Evolutionary conservation across 768 basidiomycete species (phyloP), one percentile per base, ranked within the genome.

Genomic region (Boletellus ananiceps): DNA sequence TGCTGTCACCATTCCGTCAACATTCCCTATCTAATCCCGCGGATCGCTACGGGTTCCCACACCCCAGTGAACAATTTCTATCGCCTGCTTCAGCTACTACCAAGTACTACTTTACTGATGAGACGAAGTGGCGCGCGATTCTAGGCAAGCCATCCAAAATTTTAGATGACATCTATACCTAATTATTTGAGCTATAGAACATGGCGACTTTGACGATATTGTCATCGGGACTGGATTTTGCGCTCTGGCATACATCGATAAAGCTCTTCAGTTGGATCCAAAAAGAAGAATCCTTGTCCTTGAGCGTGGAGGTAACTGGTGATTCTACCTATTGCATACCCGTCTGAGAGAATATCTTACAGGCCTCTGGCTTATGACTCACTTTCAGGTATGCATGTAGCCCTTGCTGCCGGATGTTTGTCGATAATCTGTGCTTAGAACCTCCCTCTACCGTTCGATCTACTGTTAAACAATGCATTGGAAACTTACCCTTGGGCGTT

Each of bases 181-280:
- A 19, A 43, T 19, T 8, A 15, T 43, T 39, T 11, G n/a, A 8
- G 31, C 27, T 14, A 6, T 29, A 54, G 54, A 51, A 29, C 25
- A 47, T 18, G 50, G 46, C 3, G 25, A 44, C 12, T 55, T 51
- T 7, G 54, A 55, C 12, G 50, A 55, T 29, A 45, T 55, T 27
- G 50, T 55, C 12, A 19, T 43, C 16, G 54, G 54, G 18, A 55
- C 49, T 14, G 50, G 54, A 15, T 47, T 40, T 44, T 55, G 54
- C 14, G 55, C 57, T 21, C 57, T 58, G 25, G 57, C 57, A 4
- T 58, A 58, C 44, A 47, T 58, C 27, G 55, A 52, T 27, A 36
- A 34, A 11, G 52, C 57, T n/a, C 57, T 58, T 16, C 13, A 47
- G 32, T 16, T 52, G 34, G 23, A 58, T 16, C 57, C 57, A 11